Evolutionary conservation across 192 early-diverging fungal genomes (phyloP).

Genomic region (Backusella psychrophila): DNA sequence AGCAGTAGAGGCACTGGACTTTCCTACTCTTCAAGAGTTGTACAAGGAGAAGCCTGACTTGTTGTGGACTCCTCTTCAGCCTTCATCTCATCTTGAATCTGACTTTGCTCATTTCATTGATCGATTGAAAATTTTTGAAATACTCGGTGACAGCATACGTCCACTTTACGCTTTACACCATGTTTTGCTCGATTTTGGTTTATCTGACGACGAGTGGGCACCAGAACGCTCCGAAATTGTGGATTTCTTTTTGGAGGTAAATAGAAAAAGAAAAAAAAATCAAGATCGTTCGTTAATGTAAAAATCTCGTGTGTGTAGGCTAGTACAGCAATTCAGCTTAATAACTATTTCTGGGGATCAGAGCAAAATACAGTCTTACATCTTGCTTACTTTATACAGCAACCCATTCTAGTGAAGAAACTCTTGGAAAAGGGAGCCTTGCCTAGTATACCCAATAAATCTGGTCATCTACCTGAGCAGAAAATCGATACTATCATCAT

Average conservation of each 20-base stretch:
- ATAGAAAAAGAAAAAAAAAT: background rate
- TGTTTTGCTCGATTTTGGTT: constrained; percentile 4
- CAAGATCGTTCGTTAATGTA: background rate
- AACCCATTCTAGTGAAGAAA: background rate
- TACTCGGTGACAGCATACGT: background rate
- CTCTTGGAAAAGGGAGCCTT: constrained; percentile 14
- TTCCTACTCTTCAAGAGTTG: background rate
- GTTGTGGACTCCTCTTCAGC: constrained; percentile 11
- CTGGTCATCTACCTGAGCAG: background rate
- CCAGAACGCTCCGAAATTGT: constrained; percentile 14
- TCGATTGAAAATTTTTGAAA: constrained; percentile 1
- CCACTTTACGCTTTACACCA: constrained; percentile 12
- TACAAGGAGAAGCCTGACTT: constrained; percentile 6
- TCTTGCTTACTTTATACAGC: constrained; percentile 18
- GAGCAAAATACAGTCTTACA: constrained; percentile 21
- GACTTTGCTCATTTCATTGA: constrained; percentile 12
- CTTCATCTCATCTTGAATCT: background rate
- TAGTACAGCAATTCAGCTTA: constrained; percentile 6
- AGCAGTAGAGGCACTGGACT: constrained; percentile 13
- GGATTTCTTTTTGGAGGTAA: constrained; percentile 17
- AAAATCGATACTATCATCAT: constrained; percentile 6
- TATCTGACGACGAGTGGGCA: constrained; percentile 10
- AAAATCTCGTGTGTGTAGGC: background rate
- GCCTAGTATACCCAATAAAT: constrained; percentile 5
- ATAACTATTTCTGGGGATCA: constrained; percentile 19